Base-by-base conservation (phyloP, 345 rosid species). In the Turnera subulata region DNA sequence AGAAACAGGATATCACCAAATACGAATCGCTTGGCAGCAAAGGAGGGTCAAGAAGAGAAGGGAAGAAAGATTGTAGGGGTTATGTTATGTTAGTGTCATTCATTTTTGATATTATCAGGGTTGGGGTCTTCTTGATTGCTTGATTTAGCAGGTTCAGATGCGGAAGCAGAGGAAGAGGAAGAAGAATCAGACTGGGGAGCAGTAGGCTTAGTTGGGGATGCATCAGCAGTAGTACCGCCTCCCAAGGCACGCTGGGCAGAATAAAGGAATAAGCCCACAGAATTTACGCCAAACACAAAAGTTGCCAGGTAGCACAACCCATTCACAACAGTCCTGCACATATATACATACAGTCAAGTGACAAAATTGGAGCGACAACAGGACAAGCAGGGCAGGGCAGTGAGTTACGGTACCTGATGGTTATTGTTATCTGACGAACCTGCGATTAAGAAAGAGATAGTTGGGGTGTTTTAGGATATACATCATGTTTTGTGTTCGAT, bases 251-350 rank as follows among this genome's bases (percentile, higher is more conserved):
- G 91, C 58, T 86, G 96, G 25, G 74, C 91, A 7, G 96, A 73
- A 71, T 80, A 89, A 45, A 89, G 89, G 51, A 93, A 56, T 53
- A 92, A 80, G 40, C 97, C 98, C 0, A 89, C 14, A 0, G 96
- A 73, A 51, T 92, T 92, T 71, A 89, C 35, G 56, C 98, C 94
- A 3, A 92, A 89, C 60, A 89, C 96, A 69, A 84, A 93, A 17
- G 99, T 89, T 12, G 96, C 94, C 18, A 93, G 96, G 73, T 93
- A 89, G 80, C 96, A 89, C 62, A 86, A 17, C 21, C 99, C 97
- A 17, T 93, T 93, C 33, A 89, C 48, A 63, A 89, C 77, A 26
- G 97, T 89, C 84, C 99, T 93, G 86, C 62, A 65, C 55, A 44
- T 20, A 45, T 4, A 37, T 9, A 37, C n/a, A 47, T 4, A 53